phyloP scores from a whole-genome alignment of 108 stramenopile genomes.

The Hondaea fermentalgiana region DNA sequence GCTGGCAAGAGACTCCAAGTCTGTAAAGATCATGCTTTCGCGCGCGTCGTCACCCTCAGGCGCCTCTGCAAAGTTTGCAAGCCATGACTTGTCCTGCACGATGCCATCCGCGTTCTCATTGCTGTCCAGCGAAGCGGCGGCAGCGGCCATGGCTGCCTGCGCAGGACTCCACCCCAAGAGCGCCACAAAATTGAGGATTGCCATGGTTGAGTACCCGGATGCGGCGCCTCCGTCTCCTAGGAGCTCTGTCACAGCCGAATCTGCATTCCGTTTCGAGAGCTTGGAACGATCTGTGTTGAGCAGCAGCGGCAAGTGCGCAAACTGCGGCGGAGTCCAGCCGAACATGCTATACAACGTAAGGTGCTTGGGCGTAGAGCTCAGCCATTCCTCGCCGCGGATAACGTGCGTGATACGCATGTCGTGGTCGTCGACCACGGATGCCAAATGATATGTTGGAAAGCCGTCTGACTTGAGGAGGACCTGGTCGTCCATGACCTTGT shows the following conservation, averaged over 20 bases:
- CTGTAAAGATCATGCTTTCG: conserved; percentile 10
- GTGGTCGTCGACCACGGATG: conserved; percentile 22
- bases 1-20: not conserved
- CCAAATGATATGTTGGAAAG: conserved; percentile 23
- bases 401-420: conserved; percentile 7
- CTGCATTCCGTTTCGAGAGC: conserved; percentile 20
- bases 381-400: conserved; percentile 28
- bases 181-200: conserved; percentile 21
- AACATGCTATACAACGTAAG: not conserved
- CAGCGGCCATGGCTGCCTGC: not conserved
- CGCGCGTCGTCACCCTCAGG: not conserved
- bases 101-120: not conserved
- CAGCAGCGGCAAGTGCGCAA: conserved; percentile 19
- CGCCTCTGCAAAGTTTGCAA: not conserved
- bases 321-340: not conserved
- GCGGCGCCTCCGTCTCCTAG: not conserved
- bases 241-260: not conserved
- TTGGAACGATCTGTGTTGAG: not conserved
- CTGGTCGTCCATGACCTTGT: conserved; percentile 21
- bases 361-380: conserved; percentile 20
- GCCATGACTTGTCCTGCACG: not conserved
- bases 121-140: not conserved
- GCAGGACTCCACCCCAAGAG: conserved; percentile 23
- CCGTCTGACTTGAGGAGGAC: conserved; percentile 26
- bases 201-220: not conserved